Evolutionary conservation across 2,329 filamentous ascomycete species (phyloP), one percentile per base, ranked within the genome.

Genomic region (Monilinia polystroma): DNA sequence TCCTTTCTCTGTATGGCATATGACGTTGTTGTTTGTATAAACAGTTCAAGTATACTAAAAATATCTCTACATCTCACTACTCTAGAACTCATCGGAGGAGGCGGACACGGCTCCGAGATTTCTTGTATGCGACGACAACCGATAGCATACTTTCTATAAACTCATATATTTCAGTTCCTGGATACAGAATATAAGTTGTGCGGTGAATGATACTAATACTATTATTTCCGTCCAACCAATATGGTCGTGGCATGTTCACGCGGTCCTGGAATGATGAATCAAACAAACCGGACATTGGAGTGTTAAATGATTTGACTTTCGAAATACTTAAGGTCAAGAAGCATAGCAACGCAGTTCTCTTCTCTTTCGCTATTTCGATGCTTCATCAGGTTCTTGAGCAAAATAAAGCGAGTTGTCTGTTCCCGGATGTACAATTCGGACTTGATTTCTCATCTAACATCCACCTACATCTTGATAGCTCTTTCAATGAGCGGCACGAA

Each of bases 81-180:
- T 26, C 26, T 20, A 35, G 29, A 20, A 26, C 23, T 32, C 26
- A 47, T 57, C 62, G 29, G 41, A 52, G 62, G 62, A 47, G 26
- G 35, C 49, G 62, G 62, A 23, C 41, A 57, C 35, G 16, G 10
- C 62, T 35, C 62, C 62, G 62, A 64, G 38, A 45, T 41, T 35
- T 14, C 14, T 57, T 23, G 60, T 47, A 18, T 32, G 38, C 20
- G 4, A 20, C 10, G 16, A 14, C 20, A 64, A 57, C 18, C 20
- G 18, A 35, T 16, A 60, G 51, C n/a, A 12, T 26, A 35, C 18
- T 49, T 38, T 18, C 20, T 29, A 49, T 18, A 60, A 4, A 23
- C 8, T 60, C 8, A 26, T 26, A 29, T 51, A 32, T n/a, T 38
- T 55, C 10, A 11, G 23, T 29, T 29, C 23, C 49, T 52, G 49